Percentiles rank a stretch among this genome's conserved stretches.
Conservation (phyloP, 345 rosid genomes). For the Bretschneidera sinensis region DNA sequence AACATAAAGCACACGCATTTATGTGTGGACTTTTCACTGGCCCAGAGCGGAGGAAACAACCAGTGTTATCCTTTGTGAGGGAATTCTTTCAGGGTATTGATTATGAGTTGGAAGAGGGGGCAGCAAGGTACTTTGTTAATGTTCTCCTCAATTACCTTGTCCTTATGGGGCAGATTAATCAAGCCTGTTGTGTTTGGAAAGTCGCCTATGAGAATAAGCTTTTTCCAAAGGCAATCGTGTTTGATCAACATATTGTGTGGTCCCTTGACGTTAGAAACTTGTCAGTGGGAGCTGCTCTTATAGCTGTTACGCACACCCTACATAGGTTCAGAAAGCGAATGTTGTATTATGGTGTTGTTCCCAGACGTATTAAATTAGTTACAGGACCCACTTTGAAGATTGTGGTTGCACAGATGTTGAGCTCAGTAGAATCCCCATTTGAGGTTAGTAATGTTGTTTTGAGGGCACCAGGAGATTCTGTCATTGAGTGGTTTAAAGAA, state of each 20-base stretch:
- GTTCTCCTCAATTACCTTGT: slow-evolving; percentile 95
- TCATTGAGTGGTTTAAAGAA: slow-evolving; percentile 98
- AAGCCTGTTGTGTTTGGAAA: slow-evolving; percentile 96
- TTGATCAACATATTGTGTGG: slow-evolving; percentile 97
- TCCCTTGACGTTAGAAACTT: slow-evolving; percentile 92
- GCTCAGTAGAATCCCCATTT: slow-evolving; percentile 90
- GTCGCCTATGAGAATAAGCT: slow-evolving; percentile 96
- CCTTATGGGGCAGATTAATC: slow-evolving; percentile 92
- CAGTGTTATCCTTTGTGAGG: slow-evolving; percentile 77
- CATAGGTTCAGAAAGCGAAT: slow-evolving; percentile 93
- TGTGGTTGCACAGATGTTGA: slow-evolving; percentile 85
- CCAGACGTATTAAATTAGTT: slow-evolving; percentile 90
- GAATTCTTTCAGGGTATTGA: slow-evolving; percentile 92
- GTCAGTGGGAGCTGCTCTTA: slow-evolving; percentile 93
- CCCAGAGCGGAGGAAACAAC: slow-evolving; percentile 88
- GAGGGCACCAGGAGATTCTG: slow-evolving; percentile 83
- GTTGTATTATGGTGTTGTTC: slow-evolving; percentile 91
- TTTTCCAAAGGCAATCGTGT: slow-evolving; percentile 94
- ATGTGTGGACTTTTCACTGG: slow-evolving; percentile 95
- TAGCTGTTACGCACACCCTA: slow-evolving; percentile 92
- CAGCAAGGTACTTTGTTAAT: slow-evolving; percentile 85
- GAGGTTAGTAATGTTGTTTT: slow-evolving; percentile 93
- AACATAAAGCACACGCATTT: slow-evolving; percentile 77
- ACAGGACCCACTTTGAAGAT: slow-evolving; percentile 94
- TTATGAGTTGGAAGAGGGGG: slow-evolving; percentile 93